Evolutionary conservation across 495 filamentous ascomycete species (phyloP).

Genomic region (Chaetomidium leptoderma): DNA sequence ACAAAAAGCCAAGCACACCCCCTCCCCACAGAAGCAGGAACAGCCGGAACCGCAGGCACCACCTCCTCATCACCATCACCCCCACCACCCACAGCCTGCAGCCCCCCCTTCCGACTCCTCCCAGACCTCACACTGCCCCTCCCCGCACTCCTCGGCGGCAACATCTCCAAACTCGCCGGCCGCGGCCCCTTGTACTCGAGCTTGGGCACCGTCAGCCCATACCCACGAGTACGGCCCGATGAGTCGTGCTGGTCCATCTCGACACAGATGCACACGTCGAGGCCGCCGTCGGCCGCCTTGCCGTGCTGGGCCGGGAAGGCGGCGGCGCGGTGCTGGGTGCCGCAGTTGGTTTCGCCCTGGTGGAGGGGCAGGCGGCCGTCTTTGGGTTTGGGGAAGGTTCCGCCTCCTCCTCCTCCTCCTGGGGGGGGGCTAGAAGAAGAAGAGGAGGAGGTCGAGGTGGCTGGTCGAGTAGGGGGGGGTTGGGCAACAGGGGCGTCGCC

Average conservation of each 20-base stretch:
- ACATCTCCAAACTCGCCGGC: slow-evolving; percentile 11
- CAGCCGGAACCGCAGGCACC: not conserved
- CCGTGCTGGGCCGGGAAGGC: slow-evolving; percentile 50
- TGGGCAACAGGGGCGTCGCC: slow-evolving; percentile 11
- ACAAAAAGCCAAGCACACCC: not conserved
- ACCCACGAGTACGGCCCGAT: slow-evolving; percentile 59
- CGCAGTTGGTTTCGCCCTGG: slow-evolving; percentile 59
- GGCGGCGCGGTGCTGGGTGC: slow-evolving; percentile 53
- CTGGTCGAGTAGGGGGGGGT: not conserved
- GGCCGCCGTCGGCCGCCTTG: slow-evolving; percentile 54
- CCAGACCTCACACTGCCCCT: not conserved
- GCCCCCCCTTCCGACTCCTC: not conserved
- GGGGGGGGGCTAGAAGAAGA: too few species aligned
- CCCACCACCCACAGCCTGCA: not conserved
- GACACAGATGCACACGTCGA: slow-evolving; percentile 65
- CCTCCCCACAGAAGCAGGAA: not conserved
- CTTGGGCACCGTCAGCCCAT: slow-evolving; percentile 59
- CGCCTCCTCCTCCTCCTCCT: too few species aligned
- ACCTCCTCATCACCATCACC: not conserved
- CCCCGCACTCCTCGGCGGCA: slow-evolving; percentile 14
- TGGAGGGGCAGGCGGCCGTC: slow-evolving; percentile 62
- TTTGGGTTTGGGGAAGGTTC: too few species aligned
- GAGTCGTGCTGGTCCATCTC: slow-evolving; percentile 65
- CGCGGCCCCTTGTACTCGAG: slow-evolving; percentile 36
- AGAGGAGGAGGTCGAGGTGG: slow-evolving; percentile 7